Conservation (phyloP, 2,329 filamentous ascomycete species). For the Apiospora marii region DNA sequence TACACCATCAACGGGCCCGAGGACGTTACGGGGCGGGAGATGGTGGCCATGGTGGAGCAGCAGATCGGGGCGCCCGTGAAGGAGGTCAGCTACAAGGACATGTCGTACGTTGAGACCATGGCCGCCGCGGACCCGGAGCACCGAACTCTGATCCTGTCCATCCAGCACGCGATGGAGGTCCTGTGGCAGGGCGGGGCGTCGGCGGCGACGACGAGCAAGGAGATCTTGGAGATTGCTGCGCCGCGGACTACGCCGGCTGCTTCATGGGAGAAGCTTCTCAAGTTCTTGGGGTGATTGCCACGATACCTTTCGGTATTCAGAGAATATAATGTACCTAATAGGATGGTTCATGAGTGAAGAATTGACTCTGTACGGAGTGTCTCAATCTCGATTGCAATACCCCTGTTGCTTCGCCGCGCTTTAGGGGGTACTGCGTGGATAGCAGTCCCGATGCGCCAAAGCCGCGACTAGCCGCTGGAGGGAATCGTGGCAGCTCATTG, state of each 20-base stretch:
- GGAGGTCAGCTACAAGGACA: background rate
- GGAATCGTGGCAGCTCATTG: background rate
- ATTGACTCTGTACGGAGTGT: too few species aligned
- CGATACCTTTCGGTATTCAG: background rate
- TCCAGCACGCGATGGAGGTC: background rate
- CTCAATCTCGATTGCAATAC: too few species aligned
- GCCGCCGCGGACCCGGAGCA: background rate
- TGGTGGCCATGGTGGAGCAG: conserved; percentile 46
- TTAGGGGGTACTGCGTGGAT: too few species aligned
- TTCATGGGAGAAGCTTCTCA: background rate
- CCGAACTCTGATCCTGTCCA: background rate
- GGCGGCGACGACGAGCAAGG: conserved; percentile 6
- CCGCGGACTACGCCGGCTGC: background rate
- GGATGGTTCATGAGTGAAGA: too few species aligned
- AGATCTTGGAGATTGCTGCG: background rate
- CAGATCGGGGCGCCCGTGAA: conserved; percentile 34
- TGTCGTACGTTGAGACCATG: background rate
- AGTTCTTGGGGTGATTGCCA: background rate
- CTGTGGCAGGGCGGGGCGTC: background rate
- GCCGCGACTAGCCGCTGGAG: background rate
- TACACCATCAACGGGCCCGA: conserved; percentile 51
- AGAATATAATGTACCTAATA: background rate
- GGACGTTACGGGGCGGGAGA: conserved; percentile 46
- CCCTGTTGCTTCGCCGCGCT: too few species aligned
- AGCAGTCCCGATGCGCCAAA: background rate